Percentiles rank a stretch among this genome's conserved stretches.
Evolutionary conservation across 2,329 filamentous ascomycete genomes (phyloP).

Genomic region (Bipolaris victoriae): DNA sequence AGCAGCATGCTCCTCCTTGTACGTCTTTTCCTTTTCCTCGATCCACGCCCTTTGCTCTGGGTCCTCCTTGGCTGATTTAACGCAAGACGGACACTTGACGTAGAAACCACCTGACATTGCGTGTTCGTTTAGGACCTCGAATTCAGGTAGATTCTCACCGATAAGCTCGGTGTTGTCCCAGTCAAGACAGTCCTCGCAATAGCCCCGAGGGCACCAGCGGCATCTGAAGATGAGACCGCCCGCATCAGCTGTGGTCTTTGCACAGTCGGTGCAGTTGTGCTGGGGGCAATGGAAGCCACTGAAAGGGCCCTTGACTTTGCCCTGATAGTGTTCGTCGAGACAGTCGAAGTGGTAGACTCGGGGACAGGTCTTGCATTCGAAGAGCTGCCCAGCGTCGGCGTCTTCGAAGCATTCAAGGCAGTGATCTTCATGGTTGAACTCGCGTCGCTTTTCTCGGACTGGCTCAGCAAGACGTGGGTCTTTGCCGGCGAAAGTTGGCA

Average conservation of each 20-base stretch:
- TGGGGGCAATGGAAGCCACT: conserved; percentile 62
- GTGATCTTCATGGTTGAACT: conserved; percentile 57
- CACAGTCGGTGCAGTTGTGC: conserved; percentile 61
- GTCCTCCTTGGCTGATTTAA: conserved; percentile 22
- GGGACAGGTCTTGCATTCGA: conserved; percentile 60
- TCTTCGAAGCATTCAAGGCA: conserved; percentile 59
- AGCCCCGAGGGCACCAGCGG: conserved; percentile 61
- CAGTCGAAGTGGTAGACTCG: conserved; percentile 61
- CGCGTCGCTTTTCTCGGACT: conserved; percentile 56
- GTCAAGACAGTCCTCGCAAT: conserved; percentile 65
- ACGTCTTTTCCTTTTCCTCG: conserved; percentile 26
- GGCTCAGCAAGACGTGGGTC: conserved; percentile 59
- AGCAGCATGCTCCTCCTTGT: conserved; percentile 30
- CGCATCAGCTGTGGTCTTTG: conserved; percentile 57
- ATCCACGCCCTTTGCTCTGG: conserved; percentile 34
- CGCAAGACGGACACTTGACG: conserved; percentile 58
- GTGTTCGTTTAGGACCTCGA: conserved; percentile 57
- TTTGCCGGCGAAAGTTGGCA: conserved; percentile 63
- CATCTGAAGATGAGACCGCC: conserved; percentile 61
- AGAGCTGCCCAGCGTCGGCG: conserved; percentile 53
- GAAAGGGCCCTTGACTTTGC: conserved; percentile 50
- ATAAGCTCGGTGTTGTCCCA: conserved; percentile 59
- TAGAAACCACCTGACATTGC: conserved; percentile 57
- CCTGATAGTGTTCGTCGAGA: conserved; percentile 50
- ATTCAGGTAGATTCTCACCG: conserved; percentile 60